Conservation (phyloP, 345 rosid genomes). For the Salix koriyanagi region DNA sequence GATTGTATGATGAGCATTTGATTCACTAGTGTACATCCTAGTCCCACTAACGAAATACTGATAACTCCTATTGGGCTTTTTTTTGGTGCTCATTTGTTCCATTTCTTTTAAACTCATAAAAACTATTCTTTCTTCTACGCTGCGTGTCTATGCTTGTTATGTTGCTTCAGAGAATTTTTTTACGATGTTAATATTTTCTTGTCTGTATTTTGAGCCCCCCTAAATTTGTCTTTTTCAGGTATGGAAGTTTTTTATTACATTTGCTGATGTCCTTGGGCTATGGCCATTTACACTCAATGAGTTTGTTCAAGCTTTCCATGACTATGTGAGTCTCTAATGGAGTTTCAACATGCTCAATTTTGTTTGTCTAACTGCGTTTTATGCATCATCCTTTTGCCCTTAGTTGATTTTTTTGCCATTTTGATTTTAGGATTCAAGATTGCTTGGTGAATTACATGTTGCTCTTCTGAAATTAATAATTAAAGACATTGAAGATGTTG, state of each 20-base stretch:
- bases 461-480: slow-evolving; percentile 71
- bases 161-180: not conserved
- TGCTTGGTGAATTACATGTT: slow-evolving; percentile 90
- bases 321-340: slow-evolving; percentile 59
- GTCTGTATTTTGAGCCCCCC: slow-evolving; percentile 13
- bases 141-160: slow-evolving; percentile 3
- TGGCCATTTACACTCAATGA: slow-evolving; percentile 99
- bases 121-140: slow-evolving; percentile 1
- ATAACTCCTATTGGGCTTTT: not conserved
- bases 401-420: slow-evolving; percentile 14
- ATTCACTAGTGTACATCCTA: not conserved
- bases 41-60: not conserved
- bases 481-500: slow-evolving; percentile 92
- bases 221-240: slow-evolving; percentile 53
- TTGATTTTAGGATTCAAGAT: slow-evolving; percentile 80
- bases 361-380: slow-evolving; percentile 1
- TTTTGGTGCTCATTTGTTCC: not conserved
- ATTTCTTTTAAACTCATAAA: not conserved
- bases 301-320: slow-evolving; percentile 96
- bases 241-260: slow-evolving; percentile 85
- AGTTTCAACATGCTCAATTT: not conserved
- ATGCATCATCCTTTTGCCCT: slow-evolving; percentile 2
- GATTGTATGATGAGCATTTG: not conserved
- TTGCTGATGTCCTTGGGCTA: slow-evolving; percentile 86
- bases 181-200: not conserved